Percentiles rank a stretch among this genome's conserved stretches.
Conservation (phyloP, 352 stramenopile genomes). For the Phytophthora hibernalis region DNA sequence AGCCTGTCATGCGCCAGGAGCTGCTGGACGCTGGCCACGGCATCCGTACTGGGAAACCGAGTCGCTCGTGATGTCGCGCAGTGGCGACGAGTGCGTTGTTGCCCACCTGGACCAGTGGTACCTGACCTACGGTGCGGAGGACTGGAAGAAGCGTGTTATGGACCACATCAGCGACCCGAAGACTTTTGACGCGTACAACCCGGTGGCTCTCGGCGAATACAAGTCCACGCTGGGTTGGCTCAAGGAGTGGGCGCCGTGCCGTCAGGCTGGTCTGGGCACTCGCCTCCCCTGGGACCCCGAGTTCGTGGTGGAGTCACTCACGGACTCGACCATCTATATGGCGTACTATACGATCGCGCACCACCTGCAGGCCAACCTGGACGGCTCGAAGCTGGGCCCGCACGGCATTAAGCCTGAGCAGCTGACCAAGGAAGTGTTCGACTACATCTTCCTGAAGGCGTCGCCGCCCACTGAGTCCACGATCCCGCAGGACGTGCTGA, state of each 20-base stretch:
- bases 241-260: constrained; percentile 99
- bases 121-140: constrained; percentile 98
- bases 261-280: constrained; percentile 97
- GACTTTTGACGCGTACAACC: constrained; percentile 96
- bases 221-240: constrained; percentile 99
- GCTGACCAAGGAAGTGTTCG: constrained; percentile 97
- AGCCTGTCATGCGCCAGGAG: constrained; percentile 96
- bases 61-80: constrained; percentile 96
- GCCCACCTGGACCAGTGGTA: constrained; percentile 99
- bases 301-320: constrained; percentile 99
- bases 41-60: constrained; percentile 99
- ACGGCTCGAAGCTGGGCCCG: constrained; percentile 92
- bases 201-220: constrained; percentile 94
- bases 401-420: constrained; percentile 85
- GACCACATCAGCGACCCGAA: constrained; percentile 94
- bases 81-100: constrained; percentile 99
- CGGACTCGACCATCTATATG: constrained; percentile 99
- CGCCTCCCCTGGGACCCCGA: constrained; percentile 98
- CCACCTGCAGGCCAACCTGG: constrained; percentile 96
- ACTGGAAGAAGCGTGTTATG: constrained; percentile 96
- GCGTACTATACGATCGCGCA: constrained; percentile 99
- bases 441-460: constrained; percentile 98
- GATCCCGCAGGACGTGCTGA: constrained; percentile 91
- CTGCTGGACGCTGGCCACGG: constrained; percentile 95
- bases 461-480: constrained; percentile 83